phyloP scores from a whole-genome alignment of 768 basidiomycete species.

The Mycena polygramma region DNA sequence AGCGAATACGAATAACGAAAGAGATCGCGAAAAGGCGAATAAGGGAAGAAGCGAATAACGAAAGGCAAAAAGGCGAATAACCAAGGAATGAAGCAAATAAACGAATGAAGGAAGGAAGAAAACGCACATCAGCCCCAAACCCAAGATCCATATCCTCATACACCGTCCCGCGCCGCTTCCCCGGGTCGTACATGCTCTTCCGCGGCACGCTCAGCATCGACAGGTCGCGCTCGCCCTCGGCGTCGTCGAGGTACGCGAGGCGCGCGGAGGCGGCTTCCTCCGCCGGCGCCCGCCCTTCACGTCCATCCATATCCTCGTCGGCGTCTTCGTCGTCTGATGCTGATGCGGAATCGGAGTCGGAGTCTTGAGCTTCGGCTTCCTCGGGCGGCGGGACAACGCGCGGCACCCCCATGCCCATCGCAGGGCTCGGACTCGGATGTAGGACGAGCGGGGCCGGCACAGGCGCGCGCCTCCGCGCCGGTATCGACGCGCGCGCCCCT shows the following conservation, averaged over 20 bases:
- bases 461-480: conserved; percentile 43
- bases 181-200: conserved; percentile 42
- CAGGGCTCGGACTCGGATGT: background rate
- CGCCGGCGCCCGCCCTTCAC: too few species aligned
- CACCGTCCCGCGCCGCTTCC: conserved; percentile 63
- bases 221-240: background rate
- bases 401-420: background rate
- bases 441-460: conserved; percentile 31
- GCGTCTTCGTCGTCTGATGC: background rate
- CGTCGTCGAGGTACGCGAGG: conserved; percentile 32
- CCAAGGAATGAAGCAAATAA: too few species aligned
- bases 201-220: conserved; percentile 47
- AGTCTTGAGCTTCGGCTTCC: too few species aligned
- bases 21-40: background rate
- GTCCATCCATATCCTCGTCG: too few species aligned
- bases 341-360: too few species aligned
- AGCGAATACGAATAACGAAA: conserved; percentile 6
- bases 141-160: conserved; percentile 68
- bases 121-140: conserved; percentile 61
- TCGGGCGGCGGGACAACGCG: background rate
- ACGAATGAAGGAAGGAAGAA: too few species aligned
- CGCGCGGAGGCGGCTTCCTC: conserved; percentile 5
- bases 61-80: too few species aligned
- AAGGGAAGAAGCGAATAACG: too few species aligned
- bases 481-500: conserved; percentile 33